Evolutionary conservation across 192 early-diverging fungal genomes (phyloP).

Genomic region (Backusella westeae): DNA sequence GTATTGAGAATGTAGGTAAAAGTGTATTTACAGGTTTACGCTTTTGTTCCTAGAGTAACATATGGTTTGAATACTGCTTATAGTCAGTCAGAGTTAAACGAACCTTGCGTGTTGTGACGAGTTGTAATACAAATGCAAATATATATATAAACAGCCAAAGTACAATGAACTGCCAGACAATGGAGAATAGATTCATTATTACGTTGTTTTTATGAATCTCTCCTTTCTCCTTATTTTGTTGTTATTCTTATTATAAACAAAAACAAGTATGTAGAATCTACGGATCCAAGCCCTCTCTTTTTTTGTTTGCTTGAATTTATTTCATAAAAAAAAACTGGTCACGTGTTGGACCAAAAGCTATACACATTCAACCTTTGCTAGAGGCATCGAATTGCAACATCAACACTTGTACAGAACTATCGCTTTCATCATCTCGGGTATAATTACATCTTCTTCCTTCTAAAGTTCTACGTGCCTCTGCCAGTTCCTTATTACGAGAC

Average conservation of each 20-base stretch:
- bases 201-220: background rate
- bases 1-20: constrained; percentile 20
- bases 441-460: background rate
- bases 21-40: background rate
- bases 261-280: background rate
- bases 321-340: background rate
- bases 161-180: constrained; percentile 25
- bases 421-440: background rate
- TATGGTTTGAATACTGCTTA: background rate
- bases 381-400: background rate
- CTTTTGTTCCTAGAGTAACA: background rate
- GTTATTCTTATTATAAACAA: background rate
- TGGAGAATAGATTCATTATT: constrained; percentile 25
- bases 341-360: background rate
- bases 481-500: constrained; percentile 9
- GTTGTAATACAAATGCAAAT: constrained; percentile 12
- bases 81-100: background rate
- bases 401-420: background rate
- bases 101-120: constrained; percentile 11
- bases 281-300: too few species aligned
- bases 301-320: background rate
- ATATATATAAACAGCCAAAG: constrained; percentile 32
- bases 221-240: background rate
- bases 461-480: background rate
- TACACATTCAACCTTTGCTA: too few species aligned